Evolutionary conservation across 192 early-diverging fungal species (phyloP), one percentile per base, ranked within the genome.

Genomic region (Chytriomyces sp.): DNA sequence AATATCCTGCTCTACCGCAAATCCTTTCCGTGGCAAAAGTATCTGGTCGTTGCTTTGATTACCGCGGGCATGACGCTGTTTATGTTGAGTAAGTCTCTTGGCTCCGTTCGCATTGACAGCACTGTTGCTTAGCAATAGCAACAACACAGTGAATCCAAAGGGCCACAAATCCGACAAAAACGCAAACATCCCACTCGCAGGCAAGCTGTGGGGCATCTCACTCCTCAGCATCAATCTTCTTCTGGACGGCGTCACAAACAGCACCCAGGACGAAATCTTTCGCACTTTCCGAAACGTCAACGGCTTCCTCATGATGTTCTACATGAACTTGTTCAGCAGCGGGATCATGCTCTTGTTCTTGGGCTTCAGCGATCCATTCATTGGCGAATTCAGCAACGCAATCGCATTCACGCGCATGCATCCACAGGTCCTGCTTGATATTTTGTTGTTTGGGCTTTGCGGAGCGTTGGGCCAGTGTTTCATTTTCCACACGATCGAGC

Each of bases 401-500:
- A 28, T 95, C 2, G 69, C 78, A 6, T 99, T 99, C 77, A 90
- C 91, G 74, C 69, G 83, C 16, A 80, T 83, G 7, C 93, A 97
- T 69, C 98, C 98, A 7, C 87, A 84, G 11, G 92, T 97, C 5
- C 81, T 94, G 59, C 64, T 82, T 18, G 96, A 99, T 78, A 91
- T 99, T 45, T 73, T 93, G 50, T 84, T 98, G 78, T 99, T 96
- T 89, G 91, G 92, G 2, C 72, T 97, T 5, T 94, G 93, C 82
- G 98, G 98, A 11, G 94, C 96, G 7, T 50, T 98, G 11, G 98
- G 98, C n/a, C 98, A 99, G 83, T 94, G 93, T 85, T 98, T 99
- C 84, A 96, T 99, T 67, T 99, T 96, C 83, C 94, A 94, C 84
- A 95, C 94, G 47, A 90, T 99, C 26, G 91, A 94, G 61, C 86